Percentiles rank a stretch among this genome's conserved stretches.
These are phyloP conservation scores for Mycena latifolia DNA, from an alignment of 768 basidiomycete species.

Conservation along the genomic window DNA sequence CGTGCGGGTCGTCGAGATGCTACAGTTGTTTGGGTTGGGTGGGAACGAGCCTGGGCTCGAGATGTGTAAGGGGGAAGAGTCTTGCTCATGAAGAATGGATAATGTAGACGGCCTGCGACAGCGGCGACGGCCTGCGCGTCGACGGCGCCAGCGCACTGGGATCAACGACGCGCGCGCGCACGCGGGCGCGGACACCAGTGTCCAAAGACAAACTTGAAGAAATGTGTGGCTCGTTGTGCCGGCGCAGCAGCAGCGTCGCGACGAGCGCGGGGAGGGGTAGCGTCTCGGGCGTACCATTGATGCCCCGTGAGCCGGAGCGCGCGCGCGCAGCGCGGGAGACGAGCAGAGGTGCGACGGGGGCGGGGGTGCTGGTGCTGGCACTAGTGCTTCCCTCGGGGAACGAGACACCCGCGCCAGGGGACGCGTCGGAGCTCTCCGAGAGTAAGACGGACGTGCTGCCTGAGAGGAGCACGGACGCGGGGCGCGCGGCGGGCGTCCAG, in stretches of 20 bases:
- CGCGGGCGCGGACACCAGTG: too few relatives aligned
- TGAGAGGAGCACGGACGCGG: conserved; percentile 15
- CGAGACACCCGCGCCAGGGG: neutral
- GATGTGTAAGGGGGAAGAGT: too few relatives aligned
- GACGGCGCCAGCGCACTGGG: neutral
- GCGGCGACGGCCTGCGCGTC: neutral
- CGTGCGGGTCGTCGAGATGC: neutral
- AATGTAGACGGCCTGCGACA: neutral
- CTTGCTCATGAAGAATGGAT: too few relatives aligned
- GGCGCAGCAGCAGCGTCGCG: conserved; percentile 20
- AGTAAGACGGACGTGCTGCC: neutral
- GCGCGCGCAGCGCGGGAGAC: too few relatives aligned
- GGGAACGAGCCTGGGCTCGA: too few relatives aligned
- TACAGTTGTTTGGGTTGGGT: neutral
- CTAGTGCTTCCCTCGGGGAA: neutral
- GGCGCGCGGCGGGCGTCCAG: neutral
- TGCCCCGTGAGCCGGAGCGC: conserved; percentile 18
- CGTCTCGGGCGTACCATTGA: neutral
- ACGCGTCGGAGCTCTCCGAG: too few relatives aligned
- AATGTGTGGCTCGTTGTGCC: conserved; percentile 17
- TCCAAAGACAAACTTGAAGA: too few relatives aligned
- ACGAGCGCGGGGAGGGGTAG: conserved; percentile 21
- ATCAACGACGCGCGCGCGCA: too few relatives aligned
- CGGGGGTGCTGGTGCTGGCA: neutral
- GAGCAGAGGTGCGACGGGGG: too few relatives aligned